Evolutionary conservation across 2,329 filamentous ascomycete species (phyloP).

Genomic region (Exophiala sp.): DNA sequence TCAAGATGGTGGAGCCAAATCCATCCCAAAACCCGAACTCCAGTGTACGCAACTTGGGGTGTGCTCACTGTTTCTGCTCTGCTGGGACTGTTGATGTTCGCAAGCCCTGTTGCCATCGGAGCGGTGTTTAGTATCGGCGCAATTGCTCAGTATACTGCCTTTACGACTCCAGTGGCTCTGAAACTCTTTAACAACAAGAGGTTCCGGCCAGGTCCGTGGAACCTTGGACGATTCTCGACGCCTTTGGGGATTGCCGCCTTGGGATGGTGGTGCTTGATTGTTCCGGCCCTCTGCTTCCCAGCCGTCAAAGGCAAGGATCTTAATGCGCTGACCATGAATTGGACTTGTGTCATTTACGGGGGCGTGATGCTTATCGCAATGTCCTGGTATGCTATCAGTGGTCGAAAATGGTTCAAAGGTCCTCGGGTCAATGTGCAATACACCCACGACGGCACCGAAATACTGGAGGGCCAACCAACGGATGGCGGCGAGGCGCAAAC

Average conservation of each 20-base stretch:
- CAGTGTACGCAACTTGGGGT: slow-evolving; percentile 32
- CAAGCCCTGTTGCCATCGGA: slow-evolving; percentile 32
- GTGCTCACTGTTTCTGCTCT: slow-evolving; percentile 30
- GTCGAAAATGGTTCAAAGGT: slow-evolving; percentile 34
- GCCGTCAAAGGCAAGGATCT: slow-evolving; percentile 30
- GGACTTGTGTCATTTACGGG: slow-evolving; percentile 33
- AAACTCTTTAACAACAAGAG: slow-evolving; percentile 30
- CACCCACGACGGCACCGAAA: slow-evolving; percentile 7
- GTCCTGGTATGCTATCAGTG: slow-evolving; percentile 30
- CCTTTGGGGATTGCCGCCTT: slow-evolving; percentile 30
- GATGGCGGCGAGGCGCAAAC: slow-evolving; percentile 1
- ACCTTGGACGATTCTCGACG: slow-evolving; percentile 31
- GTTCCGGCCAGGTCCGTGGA: slow-evolving; percentile 32
- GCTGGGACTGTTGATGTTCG: slow-evolving; percentile 31
- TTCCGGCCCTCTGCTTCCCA: slow-evolving; percentile 33
- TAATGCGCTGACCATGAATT: slow-evolving; percentile 32
- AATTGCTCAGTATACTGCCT: slow-evolving; percentile 29
- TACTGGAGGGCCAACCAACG: slow-evolving; percentile 8
- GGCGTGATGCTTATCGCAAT: slow-evolving; percentile 32
- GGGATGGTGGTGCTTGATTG: slow-evolving; percentile 31
- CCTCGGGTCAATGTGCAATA: slow-evolving; percentile 32
- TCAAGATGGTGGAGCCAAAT: slow-evolving; percentile 30
- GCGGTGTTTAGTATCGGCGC: slow-evolving; percentile 33
- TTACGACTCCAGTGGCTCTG: slow-evolving; percentile 30
- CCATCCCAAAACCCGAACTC: slow-evolving; percentile 30